These are phyloP conservation scores for Kalmusia sp. DNA, from an alignment of 2,329 filamentous ascomycete genomes.

Conservation along the genomic window DNA sequence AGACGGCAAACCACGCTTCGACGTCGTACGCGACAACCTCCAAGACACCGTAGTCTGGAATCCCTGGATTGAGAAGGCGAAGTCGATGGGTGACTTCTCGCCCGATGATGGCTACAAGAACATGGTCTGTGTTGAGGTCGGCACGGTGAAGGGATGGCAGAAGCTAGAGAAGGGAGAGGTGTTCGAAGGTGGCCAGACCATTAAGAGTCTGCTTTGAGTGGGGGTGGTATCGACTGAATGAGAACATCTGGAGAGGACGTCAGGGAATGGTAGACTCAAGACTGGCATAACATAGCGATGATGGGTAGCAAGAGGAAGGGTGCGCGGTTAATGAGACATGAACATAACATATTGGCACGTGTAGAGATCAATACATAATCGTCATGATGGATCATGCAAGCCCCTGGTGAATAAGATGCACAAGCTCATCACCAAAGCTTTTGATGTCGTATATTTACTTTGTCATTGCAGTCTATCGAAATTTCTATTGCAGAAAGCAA, in stretches of 20 bases:
- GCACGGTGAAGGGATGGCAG: constrained; percentile 81
- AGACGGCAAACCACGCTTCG: constrained; percentile 69
- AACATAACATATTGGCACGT: neutral
- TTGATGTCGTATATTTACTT: no score
- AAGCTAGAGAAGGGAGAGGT: constrained; percentile 80
- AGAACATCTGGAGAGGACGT: neutral
- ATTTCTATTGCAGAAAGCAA: no score
- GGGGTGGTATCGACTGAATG: neutral
- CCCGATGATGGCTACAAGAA: constrained; percentile 90
- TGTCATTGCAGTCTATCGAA: no score
- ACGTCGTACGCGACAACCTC: constrained; percentile 82
- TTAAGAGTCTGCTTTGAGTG: constrained; percentile 52
- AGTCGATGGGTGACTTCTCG: constrained; percentile 82
- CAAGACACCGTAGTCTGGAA: constrained; percentile 96
- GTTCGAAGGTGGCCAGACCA: constrained; percentile 69
- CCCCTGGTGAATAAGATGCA: no score
- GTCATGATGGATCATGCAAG: neutral
- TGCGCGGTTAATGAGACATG: constrained; percentile 5
- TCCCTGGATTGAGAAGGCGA: constrained; percentile 87
- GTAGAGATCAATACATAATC: neutral
- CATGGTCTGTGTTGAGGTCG: constrained; percentile 95
- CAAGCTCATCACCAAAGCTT: no score
- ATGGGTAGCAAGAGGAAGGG: no score
- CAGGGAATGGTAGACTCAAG: neutral
- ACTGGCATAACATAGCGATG: neutral